phyloP scores from a whole-genome alignment of 164 flowering plant species.

The grape (Vitis vinifera) region DNA sequence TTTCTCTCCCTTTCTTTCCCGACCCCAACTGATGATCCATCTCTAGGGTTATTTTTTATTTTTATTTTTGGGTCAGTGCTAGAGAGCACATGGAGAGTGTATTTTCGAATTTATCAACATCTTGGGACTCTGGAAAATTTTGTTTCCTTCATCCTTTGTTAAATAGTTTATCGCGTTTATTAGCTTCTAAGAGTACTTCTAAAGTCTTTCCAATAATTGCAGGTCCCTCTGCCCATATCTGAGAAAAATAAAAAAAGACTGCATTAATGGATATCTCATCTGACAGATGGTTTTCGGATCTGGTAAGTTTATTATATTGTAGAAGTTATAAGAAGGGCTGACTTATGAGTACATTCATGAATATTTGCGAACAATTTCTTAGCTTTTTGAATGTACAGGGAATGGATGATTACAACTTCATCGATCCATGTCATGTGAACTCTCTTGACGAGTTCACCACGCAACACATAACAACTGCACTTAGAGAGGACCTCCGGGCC shows the following conservation, averaged over 20 bases:
- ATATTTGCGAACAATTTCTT: background rate
- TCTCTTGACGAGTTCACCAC: constrained; percentile 13
- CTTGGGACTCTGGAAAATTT: too few relatives aligned
- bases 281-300: constrained; percentile 29
- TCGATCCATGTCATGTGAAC: constrained; percentile 12
- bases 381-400: constrained; percentile 5
- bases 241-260: background rate
- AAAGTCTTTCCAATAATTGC: too few relatives aligned
- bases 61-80: too few relatives aligned
- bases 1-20: too few relatives aligned
- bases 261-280: constrained; percentile 22
- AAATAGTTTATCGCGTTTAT: too few relatives aligned
- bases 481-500: background rate
- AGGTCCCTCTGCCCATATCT: background rate
- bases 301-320: constrained; percentile 11
- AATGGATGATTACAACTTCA: constrained; percentile 19
- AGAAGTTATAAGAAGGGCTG: too few relatives aligned
- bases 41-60: too few relatives aligned
- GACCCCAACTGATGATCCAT: too few relatives aligned
- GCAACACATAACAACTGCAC: constrained; percentile 5
- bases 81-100: too few relatives aligned
- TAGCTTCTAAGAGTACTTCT: too few relatives aligned
- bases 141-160: too few relatives aligned
- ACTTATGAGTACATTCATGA: background rate
- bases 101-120: too few relatives aligned